Evolutionary conservation across 805 yeast genomes (phyloP).

Genomic region (Metschnikowia reukaufii): DNA sequence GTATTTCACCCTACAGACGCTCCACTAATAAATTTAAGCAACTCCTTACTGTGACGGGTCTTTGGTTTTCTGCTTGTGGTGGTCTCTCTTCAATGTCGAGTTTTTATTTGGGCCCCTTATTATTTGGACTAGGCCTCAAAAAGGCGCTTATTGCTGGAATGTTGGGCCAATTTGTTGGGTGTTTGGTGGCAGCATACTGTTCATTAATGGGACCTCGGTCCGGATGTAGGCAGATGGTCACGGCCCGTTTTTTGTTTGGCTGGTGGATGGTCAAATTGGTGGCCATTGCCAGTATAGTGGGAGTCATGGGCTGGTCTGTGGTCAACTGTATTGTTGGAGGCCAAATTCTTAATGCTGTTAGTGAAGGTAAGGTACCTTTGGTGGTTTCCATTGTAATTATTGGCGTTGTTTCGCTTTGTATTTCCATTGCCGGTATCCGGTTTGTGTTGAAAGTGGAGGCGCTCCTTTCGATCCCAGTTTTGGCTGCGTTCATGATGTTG

Average conservation of each 20-base stretch:
- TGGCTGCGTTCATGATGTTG: constrained; percentile 63
- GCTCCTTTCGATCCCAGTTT: constrained; percentile 64
- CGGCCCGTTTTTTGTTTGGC: constrained; percentile 78
- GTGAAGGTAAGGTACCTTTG: constrained; percentile 64
- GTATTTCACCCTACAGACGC: constrained; percentile 67
- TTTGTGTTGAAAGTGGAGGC: constrained; percentile 69
- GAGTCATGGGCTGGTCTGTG: constrained; percentile 91
- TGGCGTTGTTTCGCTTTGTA: constrained; percentile 58
- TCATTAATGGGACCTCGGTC: constrained; percentile 87
- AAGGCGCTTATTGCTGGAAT: constrained; percentile 65
- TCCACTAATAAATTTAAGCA: constrained; percentile 35
- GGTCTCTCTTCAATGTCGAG: constrained; percentile 87
- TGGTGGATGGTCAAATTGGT: constrained; percentile 82
- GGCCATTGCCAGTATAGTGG: constrained; percentile 67
- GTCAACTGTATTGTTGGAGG: constrained; percentile 91
- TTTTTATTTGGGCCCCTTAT: constrained; percentile 69
- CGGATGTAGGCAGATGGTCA: constrained; percentile 86
- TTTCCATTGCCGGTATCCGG: constrained; percentile 77
- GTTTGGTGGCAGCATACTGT: constrained; percentile 78
- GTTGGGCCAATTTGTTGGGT: constrained; percentile 65
- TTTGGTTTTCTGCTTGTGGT: constrained; percentile 86
- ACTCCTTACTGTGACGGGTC: constrained; percentile 53
- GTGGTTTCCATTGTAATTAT: constrained; percentile 76
- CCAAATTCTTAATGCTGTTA: constrained; percentile 67
- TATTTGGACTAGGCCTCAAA: constrained; percentile 66